Evolutionary conservation across 805 yeast species (phyloP), one percentile per base, ranked within the genome.

Genomic region (Debaryomyces hansenii): DNA sequence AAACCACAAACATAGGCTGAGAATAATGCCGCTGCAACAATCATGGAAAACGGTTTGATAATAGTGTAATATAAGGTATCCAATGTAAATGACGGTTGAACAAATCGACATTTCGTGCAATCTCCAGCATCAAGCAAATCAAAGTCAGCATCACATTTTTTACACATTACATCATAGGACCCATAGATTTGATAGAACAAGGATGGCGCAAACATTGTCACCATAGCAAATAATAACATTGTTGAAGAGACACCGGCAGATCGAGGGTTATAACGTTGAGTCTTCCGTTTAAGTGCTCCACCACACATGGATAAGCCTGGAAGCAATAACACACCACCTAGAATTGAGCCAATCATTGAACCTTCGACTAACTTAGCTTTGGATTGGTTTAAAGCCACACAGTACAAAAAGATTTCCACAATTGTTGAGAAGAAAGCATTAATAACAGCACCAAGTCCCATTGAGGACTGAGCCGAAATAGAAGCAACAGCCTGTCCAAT

Each of bases 401-500:
- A 85, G 64, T 94, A 94, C 41, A 92, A 70, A 64, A 85, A 94
- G 7, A 94, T 87, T 63, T 94, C 99, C 5, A 94, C 98, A 41
- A 94, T 79, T 0, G 99, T 91, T 1, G 98, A 91, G 75, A 94
- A 94, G 59, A 94, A 92, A 0, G 99, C 99, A 64, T 94, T 94
- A 57, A 94, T 90, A 0, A 91, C 97, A 1, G 99, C 99, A 72
- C 98, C 98, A 49, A 94, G 83, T 24, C 98, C 97, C 99, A 94
- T 94, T 0, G 97, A 91, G 0, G 97, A 89, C 69, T 94, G 99
- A 0, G 99, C 98, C 5, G 96, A 87, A 48, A 94, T 94, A 2
- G 98, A 91, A 0, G 99, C 99, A n/a, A 94, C 99, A 5, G 98
- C 98, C 66, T 92, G 98, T 3, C 99, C 99, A 56, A 94, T 91